Conservation (phyloP, 2,329 filamentous ascomycete species). For the Cercospora nicotianae region DNA sequence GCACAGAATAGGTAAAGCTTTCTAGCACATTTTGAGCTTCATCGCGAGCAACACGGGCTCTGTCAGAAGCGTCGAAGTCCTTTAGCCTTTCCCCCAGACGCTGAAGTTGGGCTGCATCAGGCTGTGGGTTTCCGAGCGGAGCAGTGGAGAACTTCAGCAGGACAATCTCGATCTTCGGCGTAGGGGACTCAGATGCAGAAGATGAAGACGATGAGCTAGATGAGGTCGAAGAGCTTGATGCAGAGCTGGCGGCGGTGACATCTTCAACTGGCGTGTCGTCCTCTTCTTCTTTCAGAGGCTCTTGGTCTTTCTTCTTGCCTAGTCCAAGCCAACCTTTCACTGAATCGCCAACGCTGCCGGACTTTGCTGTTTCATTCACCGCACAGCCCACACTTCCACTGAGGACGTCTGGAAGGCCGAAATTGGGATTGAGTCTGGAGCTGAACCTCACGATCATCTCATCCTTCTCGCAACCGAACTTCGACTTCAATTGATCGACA, state of each 20-base stretch:
- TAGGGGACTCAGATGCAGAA: conserved; percentile 47
- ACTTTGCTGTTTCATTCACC: conserved; percentile 67
- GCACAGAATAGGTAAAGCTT: conserved; percentile 82
- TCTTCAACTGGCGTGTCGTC: conserved; percentile 51
- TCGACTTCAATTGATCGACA: conserved; percentile 73
- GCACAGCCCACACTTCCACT: conserved; percentile 83
- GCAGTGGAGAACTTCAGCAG: conserved; percentile 50
- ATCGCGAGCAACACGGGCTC: conserved; percentile 71
- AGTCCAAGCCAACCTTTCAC: conserved; percentile 97
- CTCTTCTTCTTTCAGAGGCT: conserved; percentile 59
- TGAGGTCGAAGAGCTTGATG: conserved; percentile 38
- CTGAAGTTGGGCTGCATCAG: conserved; percentile 60
- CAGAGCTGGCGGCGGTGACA: conserved; percentile 34
- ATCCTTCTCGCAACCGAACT: conserved; percentile 71
- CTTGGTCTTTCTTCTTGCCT: conserved; percentile 85
- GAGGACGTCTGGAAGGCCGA: conserved; percentile 77
- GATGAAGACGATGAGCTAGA: conserved; percentile 44
- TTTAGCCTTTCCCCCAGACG: conserved; percentile 67
- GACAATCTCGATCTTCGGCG: conserved; percentile 53
- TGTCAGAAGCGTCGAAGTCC: conserved; percentile 84
- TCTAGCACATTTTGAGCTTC: conserved; percentile 93
- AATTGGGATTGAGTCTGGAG: conserved; percentile 68
- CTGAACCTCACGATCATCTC: conserved; percentile 80
- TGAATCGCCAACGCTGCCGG: conserved; percentile 83
- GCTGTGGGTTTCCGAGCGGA: conserved; percentile 53